phyloP scores from a whole-genome alignment of 768 basidiomycete species.

The Boletus subparvulus region DNA sequence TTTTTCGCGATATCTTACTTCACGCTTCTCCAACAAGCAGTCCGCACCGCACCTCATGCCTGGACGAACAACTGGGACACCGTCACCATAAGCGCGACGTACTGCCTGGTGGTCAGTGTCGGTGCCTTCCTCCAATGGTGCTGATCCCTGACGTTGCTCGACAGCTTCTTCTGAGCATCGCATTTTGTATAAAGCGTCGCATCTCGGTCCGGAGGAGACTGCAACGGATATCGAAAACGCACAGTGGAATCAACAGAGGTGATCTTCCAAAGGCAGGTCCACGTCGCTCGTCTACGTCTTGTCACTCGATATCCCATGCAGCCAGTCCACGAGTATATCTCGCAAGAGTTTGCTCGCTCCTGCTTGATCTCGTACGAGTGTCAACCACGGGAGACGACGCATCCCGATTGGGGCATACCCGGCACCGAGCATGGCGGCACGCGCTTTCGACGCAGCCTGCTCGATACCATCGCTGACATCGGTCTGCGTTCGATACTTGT shows the following conservation, averaged over 20 bases:
- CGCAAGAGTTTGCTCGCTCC: conserved; percentile 73
- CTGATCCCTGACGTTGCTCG: not conserved
- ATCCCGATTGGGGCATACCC: conserved; percentile 75
- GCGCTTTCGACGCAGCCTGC: conserved; percentile 64
- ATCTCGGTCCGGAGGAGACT: conserved; percentile 64
- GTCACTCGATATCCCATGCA: conserved; percentile 26
- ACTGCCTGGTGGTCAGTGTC: conserved; percentile 63
- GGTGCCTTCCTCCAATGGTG: not conserved
- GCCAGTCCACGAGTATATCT: conserved; percentile 66
- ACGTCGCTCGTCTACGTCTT: not conserved
- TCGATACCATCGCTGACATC: conserved; percentile 68
- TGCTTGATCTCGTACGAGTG: conserved; percentile 72
- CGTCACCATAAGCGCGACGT: conserved; percentile 67
- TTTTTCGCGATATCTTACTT: conserved; percentile 63
- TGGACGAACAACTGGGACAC: conserved; percentile 68
- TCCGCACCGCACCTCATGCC: conserved; percentile 57
- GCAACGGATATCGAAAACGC: conserved; percentile 64
- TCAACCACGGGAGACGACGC: conserved; percentile 61
- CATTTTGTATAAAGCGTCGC: conserved; percentile 66
- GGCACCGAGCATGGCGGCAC: conserved; percentile 61
- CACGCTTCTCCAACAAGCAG: conserved; percentile 68
- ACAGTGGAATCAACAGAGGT: conserved; percentile 47
- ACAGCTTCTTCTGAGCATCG: conserved; percentile 57
- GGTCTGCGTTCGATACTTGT: conserved; percentile 43
- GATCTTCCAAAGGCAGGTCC: conserved; percentile 59